Evolutionary conservation across 1,284 basidiomycete genomes (phyloP), one percentile per base, ranked within the genome.

Genomic region (Amylostereum chailletii): DNA sequence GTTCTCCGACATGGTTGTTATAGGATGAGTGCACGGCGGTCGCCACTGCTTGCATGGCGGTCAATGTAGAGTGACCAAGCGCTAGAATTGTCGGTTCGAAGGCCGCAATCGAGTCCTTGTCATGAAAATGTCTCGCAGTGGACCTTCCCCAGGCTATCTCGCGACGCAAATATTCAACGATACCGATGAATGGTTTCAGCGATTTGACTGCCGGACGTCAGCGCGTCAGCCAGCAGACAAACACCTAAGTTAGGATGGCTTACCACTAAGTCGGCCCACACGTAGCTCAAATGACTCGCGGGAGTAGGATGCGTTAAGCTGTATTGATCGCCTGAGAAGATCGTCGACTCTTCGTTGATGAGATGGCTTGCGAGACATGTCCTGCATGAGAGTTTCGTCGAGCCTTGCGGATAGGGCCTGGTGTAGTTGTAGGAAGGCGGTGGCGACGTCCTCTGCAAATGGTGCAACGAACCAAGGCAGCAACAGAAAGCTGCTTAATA

Each of bases 211-310:
- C 4, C 19, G 19, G 19, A 19, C 19, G 19, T 19, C 19, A 19
- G 19, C 19, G 19, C 19, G 19, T 19, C 19, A 19, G 19, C 19
- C 19, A 19, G 19, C 19, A 19, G 19, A 19, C 19, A 19, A 19
- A 37, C n/a, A 47, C 36, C 9, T 48, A 19, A 50, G 51, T 34
- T 4, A 33, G 2, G 27, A 8, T 45, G 34, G 50, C 70, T 53
- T 56, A 75, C 74, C 65, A 46, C 67, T 67, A 32, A 76, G 60
- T 33, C 72, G 66, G 11, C 74, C 74, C 6, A 76, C 52, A 2
- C 74, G 66, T 33, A 76, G 57, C 48, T 76, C 74, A 48, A 76
- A 76, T 0, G 68, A 66, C 19, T 73, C 72, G 53, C 74, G 72
- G 2, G 68, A 69, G 55, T 76, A 75, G 27, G 64, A 61, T 34